These are phyloP conservation scores for Umbelopsis sp. DNA, from an alignment of 192 early-diverging fungal species.

Conservation along the genomic window DNA sequence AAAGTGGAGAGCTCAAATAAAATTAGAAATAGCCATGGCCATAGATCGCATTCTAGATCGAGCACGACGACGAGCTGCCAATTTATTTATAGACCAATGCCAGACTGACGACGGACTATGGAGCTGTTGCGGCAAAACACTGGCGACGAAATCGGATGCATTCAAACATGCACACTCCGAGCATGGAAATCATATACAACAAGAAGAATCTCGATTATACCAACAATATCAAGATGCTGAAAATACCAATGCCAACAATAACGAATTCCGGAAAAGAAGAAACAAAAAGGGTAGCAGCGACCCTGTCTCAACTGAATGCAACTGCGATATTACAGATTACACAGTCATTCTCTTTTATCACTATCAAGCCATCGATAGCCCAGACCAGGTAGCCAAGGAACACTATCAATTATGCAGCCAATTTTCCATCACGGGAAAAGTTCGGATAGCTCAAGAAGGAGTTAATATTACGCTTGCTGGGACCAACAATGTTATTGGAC, in stretches of 20 bases:
- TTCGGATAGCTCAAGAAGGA: constrained; percentile 59
- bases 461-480: constrained; percentile 71
- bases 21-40: not conserved
- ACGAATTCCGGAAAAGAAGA: not conserved
- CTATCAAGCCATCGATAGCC: constrained; percentile 39
- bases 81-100: not conserved
- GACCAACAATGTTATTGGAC: constrained; percentile 27
- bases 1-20: not conserved
- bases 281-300: constrained; percentile 25
- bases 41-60: constrained; percentile 5
- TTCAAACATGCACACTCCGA: constrained; percentile 11
- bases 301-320: constrained; percentile 43
- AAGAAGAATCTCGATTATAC: not conserved
- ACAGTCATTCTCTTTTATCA: constrained; percentile 57
- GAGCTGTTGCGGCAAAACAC: not conserved
- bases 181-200: not conserved
- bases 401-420: constrained; percentile 41
- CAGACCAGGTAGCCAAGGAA: constrained; percentile 36
- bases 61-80: constrained; percentile 3
- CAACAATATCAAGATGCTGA: not conserved
- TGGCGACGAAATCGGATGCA: not conserved
- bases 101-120: not conserved
- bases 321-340: constrained; percentile 32
- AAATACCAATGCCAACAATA: not conserved
- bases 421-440: constrained; percentile 45